phyloP scores from a whole-genome alignment of 1,284 basidiomycete species.

The Vanrija sp. region DNA sequence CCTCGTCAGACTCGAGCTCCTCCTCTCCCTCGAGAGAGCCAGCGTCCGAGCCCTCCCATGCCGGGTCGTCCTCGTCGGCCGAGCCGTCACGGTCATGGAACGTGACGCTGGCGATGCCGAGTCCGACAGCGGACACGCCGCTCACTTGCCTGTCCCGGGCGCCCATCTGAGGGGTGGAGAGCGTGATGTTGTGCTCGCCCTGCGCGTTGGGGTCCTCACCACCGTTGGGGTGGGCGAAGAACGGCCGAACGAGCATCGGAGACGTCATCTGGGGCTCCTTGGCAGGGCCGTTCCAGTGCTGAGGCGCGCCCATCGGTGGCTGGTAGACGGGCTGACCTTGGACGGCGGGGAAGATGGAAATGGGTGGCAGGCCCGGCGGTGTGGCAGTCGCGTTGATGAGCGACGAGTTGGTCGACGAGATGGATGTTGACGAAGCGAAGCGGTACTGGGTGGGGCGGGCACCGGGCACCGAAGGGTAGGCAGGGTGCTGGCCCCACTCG shows the following conservation, averaged over 20 bases:
- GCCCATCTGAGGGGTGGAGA: conserved; percentile 24
- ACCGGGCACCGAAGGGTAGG: conserved; percentile 9
- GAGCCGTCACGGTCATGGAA: conserved; percentile 24
- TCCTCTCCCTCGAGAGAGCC: conserved; percentile 16
- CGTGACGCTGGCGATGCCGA: conserved; percentile 41
- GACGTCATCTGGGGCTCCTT: conserved; percentile 2
- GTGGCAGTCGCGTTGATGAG: conserved; percentile 17
- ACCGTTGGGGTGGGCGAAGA: not conserved
- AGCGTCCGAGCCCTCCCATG: conserved; percentile 6
- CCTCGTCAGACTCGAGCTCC: conserved; percentile 16
- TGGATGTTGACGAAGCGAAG: conserved; percentile 26
- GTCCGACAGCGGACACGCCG: conserved; percentile 32
- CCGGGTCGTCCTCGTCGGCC: conserved; percentile 10
- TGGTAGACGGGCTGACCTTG: not conserved
- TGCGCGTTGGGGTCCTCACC: conserved; percentile 2
- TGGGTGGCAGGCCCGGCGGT: conserved; percentile 18
- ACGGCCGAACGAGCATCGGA: conserved; percentile 11
- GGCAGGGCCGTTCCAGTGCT: not conserved
- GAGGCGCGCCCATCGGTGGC: not conserved
- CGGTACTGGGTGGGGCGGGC: conserved; percentile 5
- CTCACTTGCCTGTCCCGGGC: conserved; percentile 14
- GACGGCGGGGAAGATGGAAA: conserved; percentile 19
- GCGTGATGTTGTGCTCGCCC: conserved; percentile 28
- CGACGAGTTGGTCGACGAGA: conserved; percentile 26
- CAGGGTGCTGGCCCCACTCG: not conserved